Percentiles rank a stretch among this genome's conserved stretches.
Evolutionary conservation across 495 filamentous ascomycete species (phyloP).

Genomic region (Xylaria acuta): DNA sequence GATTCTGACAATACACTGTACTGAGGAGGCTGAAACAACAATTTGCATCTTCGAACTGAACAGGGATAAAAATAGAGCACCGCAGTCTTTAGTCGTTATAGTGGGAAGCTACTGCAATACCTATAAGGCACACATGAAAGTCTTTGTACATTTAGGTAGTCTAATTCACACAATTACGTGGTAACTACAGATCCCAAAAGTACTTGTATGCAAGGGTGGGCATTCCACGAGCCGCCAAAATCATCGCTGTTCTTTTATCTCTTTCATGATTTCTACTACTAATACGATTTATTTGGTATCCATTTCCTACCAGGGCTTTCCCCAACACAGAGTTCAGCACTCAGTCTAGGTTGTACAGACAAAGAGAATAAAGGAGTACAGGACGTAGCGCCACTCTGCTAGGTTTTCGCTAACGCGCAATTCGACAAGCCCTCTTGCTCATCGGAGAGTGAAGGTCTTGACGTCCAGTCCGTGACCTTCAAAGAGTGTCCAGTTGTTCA

Average conservation of each 20-base stretch:
- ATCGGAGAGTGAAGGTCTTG: background rate
- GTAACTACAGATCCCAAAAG: background rate
- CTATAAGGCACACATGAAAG: too few species aligned
- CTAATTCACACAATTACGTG: background rate
- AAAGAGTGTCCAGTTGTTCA: constrained; percentile 2
- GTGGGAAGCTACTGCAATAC: background rate
- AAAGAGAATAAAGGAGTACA: constrained; percentile 23
- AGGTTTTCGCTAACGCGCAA: background rate
- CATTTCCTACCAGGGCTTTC: constrained; percentile 7
- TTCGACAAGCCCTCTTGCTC: background rate
- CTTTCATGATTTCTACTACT: constrained; percentile 18
- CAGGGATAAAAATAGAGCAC: background rate
- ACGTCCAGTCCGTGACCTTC: background rate
- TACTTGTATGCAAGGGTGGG: background rate
- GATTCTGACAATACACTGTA: background rate
- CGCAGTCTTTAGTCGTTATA: background rate
- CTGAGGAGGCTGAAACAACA: background rate
- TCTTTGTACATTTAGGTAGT: background rate
- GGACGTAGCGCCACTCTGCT: background rate
- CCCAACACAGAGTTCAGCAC: background rate
- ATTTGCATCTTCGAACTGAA: background rate
- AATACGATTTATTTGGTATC: constrained; percentile 24
- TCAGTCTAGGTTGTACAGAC: constrained; percentile 15
- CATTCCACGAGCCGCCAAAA: background rate
- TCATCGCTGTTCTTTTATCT: background rate